Conservation (phyloP, 805 yeast species). For the Ogataea thermomethanolica region DNA sequence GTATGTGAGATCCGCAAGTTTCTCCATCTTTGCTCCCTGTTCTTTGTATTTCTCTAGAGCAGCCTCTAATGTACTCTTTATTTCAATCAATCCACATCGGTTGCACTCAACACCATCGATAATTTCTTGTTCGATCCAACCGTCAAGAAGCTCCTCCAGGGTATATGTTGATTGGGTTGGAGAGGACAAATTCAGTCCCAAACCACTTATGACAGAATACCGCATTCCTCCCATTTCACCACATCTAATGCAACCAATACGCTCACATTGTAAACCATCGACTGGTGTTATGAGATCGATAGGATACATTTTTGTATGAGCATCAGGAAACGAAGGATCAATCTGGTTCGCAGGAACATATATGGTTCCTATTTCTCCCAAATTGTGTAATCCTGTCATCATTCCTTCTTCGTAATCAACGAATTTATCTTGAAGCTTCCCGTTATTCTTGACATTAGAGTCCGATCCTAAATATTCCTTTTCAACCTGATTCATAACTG, state of each 20-base stretch:
- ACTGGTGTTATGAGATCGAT: constrained; percentile 77
- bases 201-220: constrained; percentile 71
- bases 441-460: constrained; percentile 18
- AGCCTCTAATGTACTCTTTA: constrained; percentile 45
- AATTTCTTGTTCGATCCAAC: constrained; percentile 76
- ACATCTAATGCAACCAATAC: constrained; percentile 87
- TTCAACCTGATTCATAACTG: constrained; percentile 65
- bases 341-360: constrained; percentile 71
- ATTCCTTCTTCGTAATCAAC: constrained; percentile 28
- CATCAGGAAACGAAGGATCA: constrained; percentile 60
- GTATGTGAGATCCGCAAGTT: constrained; percentile 34
- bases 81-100: constrained; percentile 75
- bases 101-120: constrained; percentile 95
- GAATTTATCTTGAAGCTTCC: constrained; percentile 27
- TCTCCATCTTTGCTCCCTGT: constrained; percentile 17
- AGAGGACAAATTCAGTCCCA: constrained; percentile 65
- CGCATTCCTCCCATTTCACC: constrained; percentile 94
- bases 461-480: constrained; percentile 40
- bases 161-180: constrained; percentile 39
- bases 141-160: constrained; percentile 52
- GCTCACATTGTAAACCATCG: constrained; percentile 83
- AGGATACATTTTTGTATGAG: constrained; percentile 44
- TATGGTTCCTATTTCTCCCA: constrained; percentile 61
- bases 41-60: constrained; percentile 31
- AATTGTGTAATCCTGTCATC: constrained; percentile 38